These are phyloP conservation scores for Angomonas ambiguus DNA, from an alignment of 208 protist genomes.

Conservation along the genomic window DNA sequence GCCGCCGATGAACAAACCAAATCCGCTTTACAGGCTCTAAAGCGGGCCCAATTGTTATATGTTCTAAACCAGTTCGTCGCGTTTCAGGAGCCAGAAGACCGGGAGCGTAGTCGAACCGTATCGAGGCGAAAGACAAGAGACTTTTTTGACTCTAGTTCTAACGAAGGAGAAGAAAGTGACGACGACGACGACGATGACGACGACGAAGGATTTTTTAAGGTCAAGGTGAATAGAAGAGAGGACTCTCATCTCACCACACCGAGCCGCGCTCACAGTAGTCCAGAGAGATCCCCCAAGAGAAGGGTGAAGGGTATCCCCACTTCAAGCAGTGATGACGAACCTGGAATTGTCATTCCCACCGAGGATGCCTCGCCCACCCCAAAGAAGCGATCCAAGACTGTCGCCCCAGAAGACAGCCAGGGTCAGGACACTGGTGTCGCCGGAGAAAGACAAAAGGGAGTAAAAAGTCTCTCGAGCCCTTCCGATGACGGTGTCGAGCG, in stretches of 20 bases:
- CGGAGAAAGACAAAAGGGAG: background rate
- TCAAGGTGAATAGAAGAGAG: background rate
- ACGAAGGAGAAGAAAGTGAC: background rate
- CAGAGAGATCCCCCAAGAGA: background rate
- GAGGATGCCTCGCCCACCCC: slow-evolving; percentile 35
- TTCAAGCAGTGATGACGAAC: slow-evolving; percentile 12
- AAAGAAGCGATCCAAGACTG: slow-evolving; percentile 57
- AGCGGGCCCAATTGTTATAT: slow-evolving; percentile 78
- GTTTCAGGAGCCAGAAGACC: slow-evolving; percentile 66
- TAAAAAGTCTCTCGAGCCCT: background rate
- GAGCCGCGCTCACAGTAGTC: background rate
- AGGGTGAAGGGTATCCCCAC: slow-evolving; percentile 1
- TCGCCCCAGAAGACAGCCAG: slow-evolving; percentile 14
- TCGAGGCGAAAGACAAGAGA: slow-evolving; percentile 10
- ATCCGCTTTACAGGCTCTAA: slow-evolving; percentile 69
- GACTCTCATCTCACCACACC: background rate
- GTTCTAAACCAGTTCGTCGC: slow-evolving; percentile 82
- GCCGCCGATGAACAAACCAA: slow-evolving; percentile 50
- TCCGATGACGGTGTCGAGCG: background rate
- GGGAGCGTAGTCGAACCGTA: slow-evolving; percentile 10
- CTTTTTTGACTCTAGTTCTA: slow-evolving; percentile 21
- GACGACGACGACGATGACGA: slow-evolving; percentile 4
- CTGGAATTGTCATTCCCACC: background rate
- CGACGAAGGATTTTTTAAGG: background rate
- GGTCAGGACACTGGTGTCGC: background rate